A percentile compares a stretch with the other conserved stretches of the same genome.
These are phyloP conservation scores for Metarhizium guizhouense DNA, from an alignment of 2,329 filamentous ascomycete genomes.

Conservation along the genomic window DNA sequence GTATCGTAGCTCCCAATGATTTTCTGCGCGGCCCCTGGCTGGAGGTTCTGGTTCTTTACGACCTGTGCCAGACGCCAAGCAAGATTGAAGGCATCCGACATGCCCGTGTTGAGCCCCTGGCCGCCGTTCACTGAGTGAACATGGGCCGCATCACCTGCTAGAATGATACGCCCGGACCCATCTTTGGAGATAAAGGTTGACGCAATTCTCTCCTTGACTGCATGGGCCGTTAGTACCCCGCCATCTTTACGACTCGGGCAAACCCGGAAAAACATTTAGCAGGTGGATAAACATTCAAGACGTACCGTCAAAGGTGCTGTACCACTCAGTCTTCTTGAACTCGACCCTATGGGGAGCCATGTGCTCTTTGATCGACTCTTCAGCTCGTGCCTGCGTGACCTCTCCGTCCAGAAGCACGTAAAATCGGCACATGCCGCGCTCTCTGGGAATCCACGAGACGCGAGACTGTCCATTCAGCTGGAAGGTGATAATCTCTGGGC, in stretches of 20 bases:
- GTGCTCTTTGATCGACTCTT: slow-evolving; percentile 34
- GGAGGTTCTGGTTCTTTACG: slow-evolving; percentile 15
- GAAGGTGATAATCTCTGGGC: slow-evolving; percentile 38
- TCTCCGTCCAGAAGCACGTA: slow-evolving; percentile 38
- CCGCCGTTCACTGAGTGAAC: slow-evolving; percentile 47
- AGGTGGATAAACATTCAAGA: slow-evolving; percentile 8
- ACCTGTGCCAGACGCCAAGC: slow-evolving; percentile 39
- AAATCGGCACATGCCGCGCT: slow-evolving; percentile 36
- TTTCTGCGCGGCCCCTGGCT: slow-evolving; percentile 11
- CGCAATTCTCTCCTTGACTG: slow-evolving; percentile 33
- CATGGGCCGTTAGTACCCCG: too few species aligned
- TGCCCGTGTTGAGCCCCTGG: slow-evolving; percentile 50
- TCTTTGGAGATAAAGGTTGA: slow-evolving; percentile 28
- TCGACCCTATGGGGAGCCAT: slow-evolving; percentile 33
- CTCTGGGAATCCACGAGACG: slow-evolving; percentile 39
- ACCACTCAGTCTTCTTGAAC: slow-evolving; percentile 38
- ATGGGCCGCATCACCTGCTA: slow-evolving; percentile 49
- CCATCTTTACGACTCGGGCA: too few species aligned
- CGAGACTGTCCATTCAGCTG: slow-evolving; percentile 34
- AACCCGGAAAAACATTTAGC: too few species aligned
- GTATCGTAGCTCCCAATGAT: slow-evolving; percentile 34
- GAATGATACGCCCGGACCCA: slow-evolving; percentile 35
- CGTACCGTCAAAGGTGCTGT: slow-evolving; percentile 38
- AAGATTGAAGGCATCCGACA: slow-evolving; percentile 46
- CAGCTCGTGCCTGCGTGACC: slow-evolving; percentile 28